Conservation (phyloP, 805 yeast genomes). For the Candida ascalaphidarum region DNA sequence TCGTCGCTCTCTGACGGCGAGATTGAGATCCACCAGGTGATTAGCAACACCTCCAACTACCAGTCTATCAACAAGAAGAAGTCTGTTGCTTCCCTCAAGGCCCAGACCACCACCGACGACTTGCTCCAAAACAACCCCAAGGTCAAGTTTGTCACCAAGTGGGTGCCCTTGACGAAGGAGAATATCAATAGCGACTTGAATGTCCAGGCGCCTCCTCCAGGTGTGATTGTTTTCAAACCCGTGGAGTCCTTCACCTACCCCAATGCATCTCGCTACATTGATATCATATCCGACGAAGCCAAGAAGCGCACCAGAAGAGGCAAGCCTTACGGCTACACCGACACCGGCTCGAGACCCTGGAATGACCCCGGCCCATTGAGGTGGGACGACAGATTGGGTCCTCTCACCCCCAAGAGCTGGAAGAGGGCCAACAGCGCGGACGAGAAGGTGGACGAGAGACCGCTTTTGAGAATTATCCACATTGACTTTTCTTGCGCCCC, state of each 20-base stretch:
- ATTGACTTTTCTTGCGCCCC: constrained; percentile 77
- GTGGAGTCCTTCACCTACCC: constrained; percentile 77
- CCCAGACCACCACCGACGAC: constrained; percentile 11
- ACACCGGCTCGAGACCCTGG: constrained; percentile 74
- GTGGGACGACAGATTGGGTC: constrained; percentile 22
- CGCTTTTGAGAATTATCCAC: constrained; percentile 61
- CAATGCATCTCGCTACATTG: constrained; percentile 68
- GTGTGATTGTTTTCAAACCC: constrained; percentile 79
- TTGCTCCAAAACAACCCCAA: constrained; percentile 20
- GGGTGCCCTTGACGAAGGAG: constrained; percentile 56
- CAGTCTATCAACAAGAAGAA: constrained; percentile 11
- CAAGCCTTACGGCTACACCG: constrained; percentile 24
- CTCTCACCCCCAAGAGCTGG: constrained; percentile 7
- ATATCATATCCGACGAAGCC: constrained; percentile 59
- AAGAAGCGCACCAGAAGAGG: constrained; percentile 57
- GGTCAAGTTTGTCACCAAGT: constrained; percentile 45
- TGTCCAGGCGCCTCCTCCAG: constrained; percentile 79
- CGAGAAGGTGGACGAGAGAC: constrained; percentile 33
- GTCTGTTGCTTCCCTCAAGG: constrained; percentile 1
- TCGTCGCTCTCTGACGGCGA: constrained; percentile 7
- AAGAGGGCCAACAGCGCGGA: constrained; percentile 6
- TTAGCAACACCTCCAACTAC: constrained; percentile 20
- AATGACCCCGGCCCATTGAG: constrained; percentile 71
- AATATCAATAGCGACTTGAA: constrained; percentile 48
- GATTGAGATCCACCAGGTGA: constrained; percentile 36